Evolutionary conservation across 1,139 yeast genomes (phyloP), one percentile per base, ranked within the genome.

Genomic region (Debaryomyces sp.): DNA sequence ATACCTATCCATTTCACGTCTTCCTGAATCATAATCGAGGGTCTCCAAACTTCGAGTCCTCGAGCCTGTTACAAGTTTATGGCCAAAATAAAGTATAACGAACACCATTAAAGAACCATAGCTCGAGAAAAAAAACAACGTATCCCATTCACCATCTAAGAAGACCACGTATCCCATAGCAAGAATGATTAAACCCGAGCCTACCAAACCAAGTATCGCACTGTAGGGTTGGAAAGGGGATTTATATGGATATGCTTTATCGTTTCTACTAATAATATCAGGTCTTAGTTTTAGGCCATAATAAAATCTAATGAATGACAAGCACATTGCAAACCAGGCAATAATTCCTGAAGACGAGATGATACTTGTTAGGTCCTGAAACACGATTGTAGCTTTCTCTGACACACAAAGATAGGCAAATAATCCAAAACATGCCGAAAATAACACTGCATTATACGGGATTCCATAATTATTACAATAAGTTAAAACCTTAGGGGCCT

Each of bases 271-370:
- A 35, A 84, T 80, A 41, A 85, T 84, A 61, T 85, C 89, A 0
- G 88, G 88, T 46, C 95, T 70, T 46, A 79, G 66, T 55, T 81
- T 75, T 51, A 89, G 68, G 0, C 92, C 96, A 56, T 78, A 78
- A 64, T 79, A 85, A 59, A 88, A 89, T 47, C 96, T 68, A 29
- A 88, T 67, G 60, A 78, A 89, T 1, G 94, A 79, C 15, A 88
- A 64, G 56, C 90, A 84, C 87, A 89, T 86, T 5, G 92, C 89
- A 49, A 85, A 81, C 96, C 96, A 89, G 45, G 86, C 88, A 30
- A 89, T 65, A 47, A 88, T 77, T 1, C 90, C 89, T 0, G 92
- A 79, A 1, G 90, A 80, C 0, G 91, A 82, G 50, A 86, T 82
- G 34, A 87, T 72, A 55, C 82, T 78, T 8, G 87, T 78, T 50